A percentile compares a stretch with the other conserved stretches of the same genome.
These are phyloP conservation scores for Vinca minor DNA, from an alignment of 257 asterid genomes.

Conservation along the genomic window DNA sequence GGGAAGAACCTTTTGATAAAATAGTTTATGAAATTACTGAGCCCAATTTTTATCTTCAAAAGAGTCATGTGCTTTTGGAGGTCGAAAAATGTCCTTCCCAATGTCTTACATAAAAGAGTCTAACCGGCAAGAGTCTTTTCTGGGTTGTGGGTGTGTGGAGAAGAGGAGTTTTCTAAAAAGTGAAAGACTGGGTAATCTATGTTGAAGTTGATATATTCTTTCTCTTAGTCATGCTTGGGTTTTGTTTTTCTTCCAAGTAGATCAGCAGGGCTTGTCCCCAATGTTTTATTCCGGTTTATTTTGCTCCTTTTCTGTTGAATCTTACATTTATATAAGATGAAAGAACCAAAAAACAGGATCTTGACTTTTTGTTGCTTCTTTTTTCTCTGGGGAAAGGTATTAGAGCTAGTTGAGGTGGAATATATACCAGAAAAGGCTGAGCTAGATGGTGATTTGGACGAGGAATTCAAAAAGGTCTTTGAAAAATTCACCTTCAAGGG, in stretches of 20 bases:
- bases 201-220: too few relatives aligned
- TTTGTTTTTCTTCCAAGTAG: too few relatives aligned
- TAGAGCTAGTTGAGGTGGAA: conserved; percentile 75
- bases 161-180: neutral
- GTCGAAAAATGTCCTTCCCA: too few relatives aligned
- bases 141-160: neutral
- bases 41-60: too few relatives aligned
- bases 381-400: conserved; percentile 27
- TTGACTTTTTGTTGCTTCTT: neutral
- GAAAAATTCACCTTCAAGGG: conserved; percentile 73
- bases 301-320: neutral
- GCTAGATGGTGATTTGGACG: conserved; percentile 53
- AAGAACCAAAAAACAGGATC: neutral
- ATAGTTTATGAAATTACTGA: too few relatives aligned
- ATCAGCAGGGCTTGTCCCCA: too few relatives aligned
- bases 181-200: too few relatives aligned
- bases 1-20: too few relatives aligned
- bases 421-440: conserved; percentile 85
- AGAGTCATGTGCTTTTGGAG: too few relatives aligned
- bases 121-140: too few relatives aligned
- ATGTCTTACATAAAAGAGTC: too few relatives aligned
- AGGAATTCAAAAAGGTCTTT: conserved; percentile 74
- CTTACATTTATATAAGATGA: neutral
- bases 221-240: too few relatives aligned
- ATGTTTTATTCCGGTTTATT: neutral